Conservation (phyloP, 106 monocot species). For the Iris macrosiphon region DNA sequence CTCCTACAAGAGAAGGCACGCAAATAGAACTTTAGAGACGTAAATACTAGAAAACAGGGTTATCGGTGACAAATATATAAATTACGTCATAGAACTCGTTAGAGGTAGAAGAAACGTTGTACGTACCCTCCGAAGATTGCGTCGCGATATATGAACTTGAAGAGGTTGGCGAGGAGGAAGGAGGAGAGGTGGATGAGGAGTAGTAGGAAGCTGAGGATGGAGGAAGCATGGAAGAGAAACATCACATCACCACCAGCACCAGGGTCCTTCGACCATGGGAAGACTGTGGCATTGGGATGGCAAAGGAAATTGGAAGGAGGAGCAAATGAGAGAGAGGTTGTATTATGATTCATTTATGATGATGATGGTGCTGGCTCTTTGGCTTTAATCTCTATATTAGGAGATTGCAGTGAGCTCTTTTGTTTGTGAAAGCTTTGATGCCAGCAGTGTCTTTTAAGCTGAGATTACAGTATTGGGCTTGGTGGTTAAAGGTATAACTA, state of each 20-base stretch:
- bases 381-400: not conserved
- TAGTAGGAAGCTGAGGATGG: constrained; percentile 32
- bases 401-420: not conserved
- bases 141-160: constrained; percentile 27
- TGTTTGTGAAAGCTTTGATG: constrained; percentile 32
- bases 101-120: no score
- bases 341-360: no score
- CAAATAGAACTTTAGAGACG: no score
- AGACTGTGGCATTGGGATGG: no score
- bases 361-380: no score
- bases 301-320: no score
- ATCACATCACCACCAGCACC: constrained; percentile 22
- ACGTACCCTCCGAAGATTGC: constrained; percentile 12
- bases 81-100: no score
- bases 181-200: constrained; percentile 36
- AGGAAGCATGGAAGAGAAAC: constrained; percentile 27
- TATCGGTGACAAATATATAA: no score
- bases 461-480: constrained; percentile 65
- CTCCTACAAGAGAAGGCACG: constrained; percentile 22
- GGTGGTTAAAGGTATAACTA: not conserved
- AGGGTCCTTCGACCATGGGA: no score
- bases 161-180: constrained; percentile 55
- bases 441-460: constrained; percentile 87
- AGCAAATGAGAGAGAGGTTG: no score
- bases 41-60: no score